Conservation (phyloP, 768 basidiomycete species). For the Antrodiella citrinella region DNA sequence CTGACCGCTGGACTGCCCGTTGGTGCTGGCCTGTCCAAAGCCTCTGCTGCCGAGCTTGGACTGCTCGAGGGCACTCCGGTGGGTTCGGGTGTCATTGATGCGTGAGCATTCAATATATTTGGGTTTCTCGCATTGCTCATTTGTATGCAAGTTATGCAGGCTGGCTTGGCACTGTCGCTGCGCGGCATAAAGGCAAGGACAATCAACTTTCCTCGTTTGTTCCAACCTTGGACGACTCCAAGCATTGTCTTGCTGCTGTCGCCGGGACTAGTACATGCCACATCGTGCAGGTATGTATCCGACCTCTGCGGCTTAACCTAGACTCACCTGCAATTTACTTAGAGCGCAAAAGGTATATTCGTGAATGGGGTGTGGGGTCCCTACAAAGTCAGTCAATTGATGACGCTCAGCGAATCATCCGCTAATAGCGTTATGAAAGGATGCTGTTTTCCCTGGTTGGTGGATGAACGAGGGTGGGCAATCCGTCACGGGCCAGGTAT, state of each 20-base stretch:
- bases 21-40: constrained; percentile 69
- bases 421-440: too few relatives aligned
- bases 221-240: constrained; percentile 68
- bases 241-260: constrained; percentile 79
- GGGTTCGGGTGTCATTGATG: constrained; percentile 93
- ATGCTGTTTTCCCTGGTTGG: constrained; percentile 88
- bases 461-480: constrained; percentile 99
- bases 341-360: constrained; percentile 79
- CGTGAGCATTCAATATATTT: constrained; percentile 38
- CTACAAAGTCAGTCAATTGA: constrained; percentile 46
- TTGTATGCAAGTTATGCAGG: constrained; percentile 65
- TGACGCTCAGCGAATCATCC: too few relatives aligned
- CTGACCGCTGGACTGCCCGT: constrained; percentile 83
- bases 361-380: constrained; percentile 93
- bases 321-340: not conserved
- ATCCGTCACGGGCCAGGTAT: constrained; percentile 91
- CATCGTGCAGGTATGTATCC: constrained; percentile 63
- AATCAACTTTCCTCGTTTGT: constrained; percentile 35
- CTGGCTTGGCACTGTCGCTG: constrained; percentile 94
- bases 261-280: constrained; percentile 98
- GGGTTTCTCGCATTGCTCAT: constrained; percentile 2
- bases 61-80: constrained; percentile 82
- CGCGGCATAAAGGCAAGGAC: constrained; percentile 48
- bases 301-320: too few relatives aligned
- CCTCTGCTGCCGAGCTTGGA: constrained; percentile 81